These are phyloP conservation scores for Cytospora leucostoma DNA, from an alignment of 2,329 filamentous ascomycete species.

Conservation along the genomic window DNA sequence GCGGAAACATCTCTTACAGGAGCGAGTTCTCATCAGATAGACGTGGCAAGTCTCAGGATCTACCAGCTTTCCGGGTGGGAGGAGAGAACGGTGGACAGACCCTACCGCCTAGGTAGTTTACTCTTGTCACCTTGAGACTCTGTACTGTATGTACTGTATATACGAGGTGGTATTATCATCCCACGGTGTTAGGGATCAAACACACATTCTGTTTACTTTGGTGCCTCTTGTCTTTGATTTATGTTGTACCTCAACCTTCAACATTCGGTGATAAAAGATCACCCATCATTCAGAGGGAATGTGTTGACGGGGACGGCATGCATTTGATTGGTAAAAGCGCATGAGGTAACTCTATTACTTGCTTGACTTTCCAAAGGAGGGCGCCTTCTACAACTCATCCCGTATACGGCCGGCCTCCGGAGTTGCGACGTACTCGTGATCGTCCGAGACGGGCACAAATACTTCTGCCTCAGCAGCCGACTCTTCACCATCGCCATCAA, in stretches of 20 bases:
- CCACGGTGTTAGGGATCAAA: no score
- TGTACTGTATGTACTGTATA: not conserved
- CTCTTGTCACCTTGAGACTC: no score
- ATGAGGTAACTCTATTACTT: not conserved
- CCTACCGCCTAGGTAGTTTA: not conserved
- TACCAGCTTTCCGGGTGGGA: not conserved
- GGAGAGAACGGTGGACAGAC: not conserved
- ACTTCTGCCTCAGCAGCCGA: constrained; percentile 18
- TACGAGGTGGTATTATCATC: not conserved
- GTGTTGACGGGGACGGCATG: not conserved
- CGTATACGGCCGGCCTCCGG: constrained; percentile 35
- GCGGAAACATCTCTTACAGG: not conserved
- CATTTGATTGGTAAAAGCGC: not conserved
- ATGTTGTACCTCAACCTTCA: not conserved
- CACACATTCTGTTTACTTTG: no score
- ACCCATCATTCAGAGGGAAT: not conserved
- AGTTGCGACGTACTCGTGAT: no score
- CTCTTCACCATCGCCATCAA: constrained; percentile 1
- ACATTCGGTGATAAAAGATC: no score
- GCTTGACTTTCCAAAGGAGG: not conserved
- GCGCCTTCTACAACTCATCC: constrained; percentile 42
- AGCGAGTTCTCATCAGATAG: not conserved
- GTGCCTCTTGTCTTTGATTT: not conserved
- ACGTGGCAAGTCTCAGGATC: not conserved
- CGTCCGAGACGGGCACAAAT: constrained; percentile 9